Evolutionary conservation across 257 asterid genomes (phyloP).

Genomic region (Haberlea rhodopensis): DNA sequence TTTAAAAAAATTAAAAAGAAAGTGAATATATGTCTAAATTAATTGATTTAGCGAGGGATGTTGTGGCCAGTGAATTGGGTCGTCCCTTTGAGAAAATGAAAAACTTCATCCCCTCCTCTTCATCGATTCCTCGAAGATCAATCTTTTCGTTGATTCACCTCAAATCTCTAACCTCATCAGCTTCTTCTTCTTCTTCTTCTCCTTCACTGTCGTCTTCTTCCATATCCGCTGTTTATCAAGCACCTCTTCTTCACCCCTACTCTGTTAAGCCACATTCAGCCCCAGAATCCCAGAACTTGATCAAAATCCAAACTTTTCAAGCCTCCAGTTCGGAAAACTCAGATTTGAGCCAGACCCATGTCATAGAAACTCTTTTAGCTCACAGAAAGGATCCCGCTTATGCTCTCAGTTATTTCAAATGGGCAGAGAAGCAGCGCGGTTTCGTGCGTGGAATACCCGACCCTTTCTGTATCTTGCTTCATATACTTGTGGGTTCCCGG

Average conservation of each 20-base stretch:
- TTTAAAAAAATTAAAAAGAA: too few species aligned
- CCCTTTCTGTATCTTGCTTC: constrained; percentile 61
- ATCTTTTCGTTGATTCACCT: constrained; percentile 7
- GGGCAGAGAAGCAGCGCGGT: constrained; percentile 40
- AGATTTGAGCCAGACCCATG: constrained; percentile 27
- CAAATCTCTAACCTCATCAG: constrained; percentile 1
- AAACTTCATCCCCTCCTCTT: constrained; percentile 6
- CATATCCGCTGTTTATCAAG: not conserved
- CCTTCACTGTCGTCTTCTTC: too few species aligned
- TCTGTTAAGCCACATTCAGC: constrained; percentile 14
- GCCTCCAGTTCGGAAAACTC: constrained; percentile 24
- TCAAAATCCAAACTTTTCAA: constrained; percentile 26
- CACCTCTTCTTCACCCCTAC: constrained; percentile 13
- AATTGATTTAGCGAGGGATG: too few species aligned
- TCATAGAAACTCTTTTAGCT: constrained; percentile 47
- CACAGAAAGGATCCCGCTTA: constrained; percentile 52
- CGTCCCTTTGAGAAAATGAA: too few species aligned
- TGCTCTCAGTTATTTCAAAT: constrained; percentile 51
- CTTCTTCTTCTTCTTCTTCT: not conserved
- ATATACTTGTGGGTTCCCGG: constrained; percentile 57
- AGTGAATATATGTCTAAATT: too few species aligned
- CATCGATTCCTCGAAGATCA: constrained; percentile 21
- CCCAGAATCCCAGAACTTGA: constrained; percentile 23
- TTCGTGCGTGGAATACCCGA: constrained; percentile 45
- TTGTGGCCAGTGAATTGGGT: too few species aligned